Base-by-base conservation (phyloP, 78 protist species). In the Protostelium mycophagum region DNA sequence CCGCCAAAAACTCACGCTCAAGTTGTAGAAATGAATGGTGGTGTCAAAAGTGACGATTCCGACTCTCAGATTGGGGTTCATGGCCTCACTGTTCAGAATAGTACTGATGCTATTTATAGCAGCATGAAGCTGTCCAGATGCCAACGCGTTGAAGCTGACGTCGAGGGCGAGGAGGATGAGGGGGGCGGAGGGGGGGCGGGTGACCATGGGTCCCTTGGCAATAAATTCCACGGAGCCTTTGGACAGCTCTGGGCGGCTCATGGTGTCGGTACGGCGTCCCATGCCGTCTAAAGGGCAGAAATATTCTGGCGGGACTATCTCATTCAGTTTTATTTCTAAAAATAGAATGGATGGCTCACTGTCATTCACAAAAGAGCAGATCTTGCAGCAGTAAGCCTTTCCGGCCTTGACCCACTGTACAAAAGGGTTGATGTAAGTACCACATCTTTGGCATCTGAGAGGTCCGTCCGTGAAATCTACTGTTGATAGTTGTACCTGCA, bases 351-450 rank as follows among this genome's bases (percentile, higher is more conserved):
- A 16, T 5, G 5, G 73, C 73, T 51, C 73, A 51, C 73, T 16
- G 16, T 51, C 73, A 16, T 51, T 51, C 31, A 51, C 73, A 16
- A 51, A 51, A 51, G 31, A 25, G 16, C 73, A 51, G 73, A 51
- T 51, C 73, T 51, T 51, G 73, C 73, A 51, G 73, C 73, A 51
- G 73, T 51, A 51, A 51, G 73, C 73, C 73, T 51, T 51, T 51
- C 73, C 73, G 16, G 73, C 5, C 16, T 51, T 51, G 16, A 51
- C 73, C 73, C 73, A 51, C 16, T 51, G 73, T 25, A 51, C 73
- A 16, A 51, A 51, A 51, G 73, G 73, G 73, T 51, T 51, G 73
- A 51, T 51, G 73, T 51, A 51, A 5, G 73, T 51, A 16, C 73
- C 73, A 16, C 73, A 51, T 5, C 73, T 5, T 25, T 16, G 31